phyloP scores from a whole-genome alignment of 306 rosid species.

The Quercus dentata region DNA sequence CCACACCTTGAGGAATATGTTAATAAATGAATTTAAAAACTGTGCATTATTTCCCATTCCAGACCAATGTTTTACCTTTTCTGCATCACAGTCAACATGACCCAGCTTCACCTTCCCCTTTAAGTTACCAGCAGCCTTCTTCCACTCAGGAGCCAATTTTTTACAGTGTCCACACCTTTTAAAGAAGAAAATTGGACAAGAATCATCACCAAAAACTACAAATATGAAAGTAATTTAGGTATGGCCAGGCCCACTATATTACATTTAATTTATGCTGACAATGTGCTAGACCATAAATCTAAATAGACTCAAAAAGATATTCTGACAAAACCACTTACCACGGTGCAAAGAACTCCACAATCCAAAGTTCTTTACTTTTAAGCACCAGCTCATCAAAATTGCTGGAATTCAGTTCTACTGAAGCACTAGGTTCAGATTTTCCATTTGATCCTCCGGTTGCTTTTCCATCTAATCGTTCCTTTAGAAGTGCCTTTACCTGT shows the following conservation, averaged over 20 bases:
- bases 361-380: conserved; percentile 96
- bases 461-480: conserved; percentile 87
- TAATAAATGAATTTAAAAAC: not conserved
- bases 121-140: conserved; percentile 73
- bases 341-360: conserved; percentile 98
- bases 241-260: not conserved
- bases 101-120: conserved; percentile 93
- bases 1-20: not conserved
- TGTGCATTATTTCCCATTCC: not conserved
- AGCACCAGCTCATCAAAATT: conserved; percentile 83
- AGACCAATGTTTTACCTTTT: conserved; percentile 51
- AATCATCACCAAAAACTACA: conserved; percentile 8
- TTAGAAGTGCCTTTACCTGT: conserved; percentile 81
- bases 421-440: conserved; percentile 68
- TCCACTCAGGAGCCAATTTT: conserved; percentile 96
- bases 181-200: conserved; percentile 20
- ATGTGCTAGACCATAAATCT: not conserved
- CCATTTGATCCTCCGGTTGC: conserved; percentile 73
- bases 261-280: conserved; percentile 3
- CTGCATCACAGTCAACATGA: conserved; percentile 96
- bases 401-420: conserved; percentile 69
- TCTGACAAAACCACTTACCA: conserved; percentile 47
- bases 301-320: not conserved
- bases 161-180: conserved; percentile 98
- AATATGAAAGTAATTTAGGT: conserved; percentile 11